Conservation (phyloP, 192 early-diverging fungal genomes). For the Gigaspora rosea region DNA sequence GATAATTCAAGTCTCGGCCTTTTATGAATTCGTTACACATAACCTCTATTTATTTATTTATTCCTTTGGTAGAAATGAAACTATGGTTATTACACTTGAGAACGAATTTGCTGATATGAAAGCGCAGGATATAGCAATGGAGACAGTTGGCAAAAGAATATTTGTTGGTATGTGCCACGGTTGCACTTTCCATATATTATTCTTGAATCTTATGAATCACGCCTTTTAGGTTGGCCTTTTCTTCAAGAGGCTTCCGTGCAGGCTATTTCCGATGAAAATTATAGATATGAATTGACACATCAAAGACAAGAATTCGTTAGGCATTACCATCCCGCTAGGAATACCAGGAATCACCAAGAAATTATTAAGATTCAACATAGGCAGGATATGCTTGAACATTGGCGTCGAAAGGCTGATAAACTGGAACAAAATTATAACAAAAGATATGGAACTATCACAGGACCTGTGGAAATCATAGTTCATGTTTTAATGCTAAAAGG, state of each 20-base stretch:
- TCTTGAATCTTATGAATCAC: too few species aligned
- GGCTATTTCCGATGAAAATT: constrained; percentile 71
- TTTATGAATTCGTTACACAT: too few species aligned
- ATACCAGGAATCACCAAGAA: constrained; percentile 41
- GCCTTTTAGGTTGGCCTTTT: constrained; percentile 78
- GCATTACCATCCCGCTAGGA: too few species aligned
- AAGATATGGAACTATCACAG: constrained; percentile 70
- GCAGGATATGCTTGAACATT: constrained; percentile 48
- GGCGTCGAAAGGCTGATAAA: constrained; percentile 60
- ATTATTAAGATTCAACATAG: constrained; percentile 47
- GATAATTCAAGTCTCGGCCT: too few species aligned
- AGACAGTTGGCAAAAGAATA: constrained; percentile 59
- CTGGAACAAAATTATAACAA: constrained; percentile 67
- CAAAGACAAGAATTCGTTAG: not conserved
- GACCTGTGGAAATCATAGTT: constrained; percentile 61
- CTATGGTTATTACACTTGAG: constrained; percentile 63
- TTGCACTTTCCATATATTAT: not conserved
- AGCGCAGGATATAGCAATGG: constrained; percentile 58
- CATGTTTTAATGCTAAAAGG: constrained; percentile 65
- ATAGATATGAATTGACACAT: constrained; percentile 53
- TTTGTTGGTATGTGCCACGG: constrained; percentile 56
- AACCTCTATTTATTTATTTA: too few species aligned
- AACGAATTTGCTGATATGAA: constrained; percentile 54
- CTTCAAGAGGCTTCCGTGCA: constrained; percentile 78
- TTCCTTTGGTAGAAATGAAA: constrained; percentile 58